Conservation (phyloP, 768 basidiomycete genomes). For the Lactifluus piperatus region DNA sequence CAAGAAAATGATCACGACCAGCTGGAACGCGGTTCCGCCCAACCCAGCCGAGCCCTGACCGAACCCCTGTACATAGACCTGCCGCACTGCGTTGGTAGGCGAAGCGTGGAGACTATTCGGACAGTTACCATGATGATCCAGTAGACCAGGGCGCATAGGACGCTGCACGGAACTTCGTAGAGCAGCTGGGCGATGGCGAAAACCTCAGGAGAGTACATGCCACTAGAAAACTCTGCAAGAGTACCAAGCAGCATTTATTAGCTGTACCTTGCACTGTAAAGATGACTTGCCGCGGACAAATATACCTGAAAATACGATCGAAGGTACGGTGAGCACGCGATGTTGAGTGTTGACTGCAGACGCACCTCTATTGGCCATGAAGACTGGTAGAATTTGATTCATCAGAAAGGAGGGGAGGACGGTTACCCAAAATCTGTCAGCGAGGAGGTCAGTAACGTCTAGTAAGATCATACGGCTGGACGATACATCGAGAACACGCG, state of each 20-base stretch:
- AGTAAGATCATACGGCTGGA: background rate
- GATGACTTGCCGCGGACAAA: conserved; percentile 27
- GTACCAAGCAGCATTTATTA: background rate
- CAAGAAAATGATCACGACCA: conserved; percentile 62
- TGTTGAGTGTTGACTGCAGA: background rate
- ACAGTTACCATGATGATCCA: conserved; percentile 58
- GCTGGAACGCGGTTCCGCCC: conserved; percentile 62
- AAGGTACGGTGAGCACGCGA: background rate
- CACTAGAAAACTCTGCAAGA: conserved; percentile 58
- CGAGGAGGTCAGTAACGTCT: background rate
- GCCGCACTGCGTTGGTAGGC: background rate
- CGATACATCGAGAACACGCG: conserved; percentile 70
- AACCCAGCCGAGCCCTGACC: conserved; percentile 52
- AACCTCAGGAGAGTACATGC: conserved; percentile 79
- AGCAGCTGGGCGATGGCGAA: conserved; percentile 78
- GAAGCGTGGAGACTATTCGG: background rate
- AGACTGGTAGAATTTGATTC: conserved; percentile 75
- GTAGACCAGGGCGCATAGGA: conserved; percentile 63
- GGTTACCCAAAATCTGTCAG: conserved; percentile 47
- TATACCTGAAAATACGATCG: conserved; percentile 24
- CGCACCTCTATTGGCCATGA: conserved; percentile 58
- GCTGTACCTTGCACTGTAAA: background rate
- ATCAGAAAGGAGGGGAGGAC: conserved; percentile 70
- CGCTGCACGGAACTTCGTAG: conserved; percentile 71
- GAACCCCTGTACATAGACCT: conserved; percentile 57